Conservation (phyloP, 148 eudicot species). For the Persicaria tinctoria region DNA sequence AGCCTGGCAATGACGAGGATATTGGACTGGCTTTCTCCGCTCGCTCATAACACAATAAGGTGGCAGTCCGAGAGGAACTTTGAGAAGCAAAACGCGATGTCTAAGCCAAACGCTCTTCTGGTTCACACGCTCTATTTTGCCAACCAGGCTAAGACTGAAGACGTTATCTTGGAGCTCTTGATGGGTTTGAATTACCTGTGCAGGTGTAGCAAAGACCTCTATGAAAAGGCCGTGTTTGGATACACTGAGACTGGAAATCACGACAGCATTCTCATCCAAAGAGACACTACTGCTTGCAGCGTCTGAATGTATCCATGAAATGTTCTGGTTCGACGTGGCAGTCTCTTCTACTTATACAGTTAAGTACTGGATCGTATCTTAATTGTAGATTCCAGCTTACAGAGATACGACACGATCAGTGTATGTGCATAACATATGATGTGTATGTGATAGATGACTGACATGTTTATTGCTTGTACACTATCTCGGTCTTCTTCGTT, state of each 20-base stretch:
- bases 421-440: background rate
- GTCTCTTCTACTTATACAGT: background rate
- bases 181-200: slow-evolving; percentile 73
- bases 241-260: slow-evolving; percentile 24
- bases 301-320: slow-evolving; percentile 17
- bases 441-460: background rate
- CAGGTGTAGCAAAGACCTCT: slow-evolving; percentile 43
- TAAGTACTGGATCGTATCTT: background rate
- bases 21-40: slow-evolving; percentile 83
- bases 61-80: slow-evolving; percentile 84
- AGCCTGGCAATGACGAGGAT: slow-evolving; percentile 46
- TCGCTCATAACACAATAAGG: slow-evolving; percentile 75
- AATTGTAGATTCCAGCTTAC: background rate
- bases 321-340: no score
- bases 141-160: slow-evolving; percentile 61
- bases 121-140: slow-evolving; percentile 87
- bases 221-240: slow-evolving; percentile 28
- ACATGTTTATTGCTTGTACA: background rate
- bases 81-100: slow-evolving; percentile 52
- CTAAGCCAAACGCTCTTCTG: slow-evolving; percentile 50
- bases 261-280: slow-evolving; percentile 23
- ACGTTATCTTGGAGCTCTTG: slow-evolving; percentile 65
- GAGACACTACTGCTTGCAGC: slow-evolving; percentile 28
- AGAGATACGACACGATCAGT: background rate
- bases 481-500: no score